Conservation (phyloP, 306 rosid species). For the Medicago lupulina region DNA sequence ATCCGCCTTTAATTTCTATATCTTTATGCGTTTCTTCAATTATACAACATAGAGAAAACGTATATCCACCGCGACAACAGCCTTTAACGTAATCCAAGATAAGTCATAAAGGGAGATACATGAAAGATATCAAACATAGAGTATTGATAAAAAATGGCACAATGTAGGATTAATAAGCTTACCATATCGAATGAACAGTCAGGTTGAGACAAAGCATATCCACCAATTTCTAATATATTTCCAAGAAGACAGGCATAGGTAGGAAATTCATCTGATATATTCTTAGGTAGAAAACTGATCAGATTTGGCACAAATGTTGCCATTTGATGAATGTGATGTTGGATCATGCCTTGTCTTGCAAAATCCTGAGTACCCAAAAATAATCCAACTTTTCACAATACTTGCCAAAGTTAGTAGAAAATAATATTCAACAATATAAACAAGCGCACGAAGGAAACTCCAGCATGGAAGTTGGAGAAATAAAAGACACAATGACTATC, state of each 20-base stretch:
- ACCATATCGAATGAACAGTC: conserved; percentile 88
- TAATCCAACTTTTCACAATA: conserved; percentile 33
- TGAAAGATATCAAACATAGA: conserved; percentile 27
- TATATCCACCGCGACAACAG: conserved; percentile 29
- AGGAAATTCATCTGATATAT: conserved; percentile 76
- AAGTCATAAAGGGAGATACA: conserved; percentile 16
- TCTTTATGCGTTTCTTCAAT: conserved; percentile 17
- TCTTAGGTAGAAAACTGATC: conserved; percentile 71
- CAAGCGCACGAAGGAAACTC: conserved; percentile 24
- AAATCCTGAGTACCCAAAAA: conserved; percentile 61
- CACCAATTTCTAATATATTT: conserved; percentile 83
- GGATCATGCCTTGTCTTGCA: conserved; percentile 60
- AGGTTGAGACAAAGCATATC: conserved; percentile 77
- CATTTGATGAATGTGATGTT: conserved; percentile 82
- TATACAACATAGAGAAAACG: background rate
- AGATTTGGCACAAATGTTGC: conserved; percentile 69
- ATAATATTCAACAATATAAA: conserved; percentile 18
- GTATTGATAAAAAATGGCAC: conserved; percentile 32
- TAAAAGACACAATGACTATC: conserved; percentile 12
- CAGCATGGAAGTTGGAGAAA: conserved; percentile 6
- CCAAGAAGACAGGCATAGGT: conserved; percentile 96
- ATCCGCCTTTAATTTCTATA: background rate
- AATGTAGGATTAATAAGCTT: conserved; percentile 41
- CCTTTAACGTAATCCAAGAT: conserved; percentile 25
- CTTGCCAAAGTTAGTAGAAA: conserved; percentile 27